phyloP scores from a whole-genome alignment of 2,329 filamentous ascomycete species.

The Didymella glomerata region DNA sequence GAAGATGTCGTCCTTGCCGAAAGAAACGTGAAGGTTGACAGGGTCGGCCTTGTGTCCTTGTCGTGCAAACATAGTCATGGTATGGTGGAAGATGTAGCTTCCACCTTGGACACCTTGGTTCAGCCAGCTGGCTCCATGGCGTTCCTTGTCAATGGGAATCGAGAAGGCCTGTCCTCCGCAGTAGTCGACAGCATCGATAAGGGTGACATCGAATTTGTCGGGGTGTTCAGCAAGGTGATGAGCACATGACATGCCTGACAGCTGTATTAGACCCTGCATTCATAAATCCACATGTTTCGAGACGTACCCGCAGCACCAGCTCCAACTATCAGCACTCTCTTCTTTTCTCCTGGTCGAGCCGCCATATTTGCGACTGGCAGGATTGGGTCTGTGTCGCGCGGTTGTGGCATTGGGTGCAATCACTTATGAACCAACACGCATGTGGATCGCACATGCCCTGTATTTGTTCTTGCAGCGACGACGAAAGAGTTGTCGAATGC shows the following conservation, averaged over 20 bases:
- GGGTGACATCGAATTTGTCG: slow-evolving; percentile 70
- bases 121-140: slow-evolving; percentile 66
- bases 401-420: slow-evolving; percentile 29
- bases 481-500: slow-evolving; percentile 28
- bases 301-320: slow-evolving; percentile 52
- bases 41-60: slow-evolving; percentile 65
- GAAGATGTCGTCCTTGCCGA: slow-evolving; percentile 69
- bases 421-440: not conserved
- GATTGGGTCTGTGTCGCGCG: slow-evolving; percentile 41
- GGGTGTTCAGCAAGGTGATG: slow-evolving; percentile 72
- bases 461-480: slow-evolving; percentile 22
- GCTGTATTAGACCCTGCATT: not conserved
- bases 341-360: slow-evolving; percentile 41
- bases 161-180: slow-evolving; percentile 70
- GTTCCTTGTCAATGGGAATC: slow-evolving; percentile 63
- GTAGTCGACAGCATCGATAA: slow-evolving; percentile 62
- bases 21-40: slow-evolving; percentile 62
- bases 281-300: not conserved
- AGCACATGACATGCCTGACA: slow-evolving; percentile 68
- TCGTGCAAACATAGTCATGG: slow-evolving; percentile 69
- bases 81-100: slow-evolving; percentile 72
- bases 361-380: slow-evolving; percentile 47
- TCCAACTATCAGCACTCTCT: slow-evolving; percentile 52
- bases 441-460: slow-evolving; percentile 5
- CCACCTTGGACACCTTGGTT: slow-evolving; percentile 72